A percentile compares a stretch with the other conserved stretches of the same genome.
These are phyloP conservation scores for Lophiotrema nucula DNA, from an alignment of 495 filamentous ascomycete species.

Conservation along the genomic window DNA sequence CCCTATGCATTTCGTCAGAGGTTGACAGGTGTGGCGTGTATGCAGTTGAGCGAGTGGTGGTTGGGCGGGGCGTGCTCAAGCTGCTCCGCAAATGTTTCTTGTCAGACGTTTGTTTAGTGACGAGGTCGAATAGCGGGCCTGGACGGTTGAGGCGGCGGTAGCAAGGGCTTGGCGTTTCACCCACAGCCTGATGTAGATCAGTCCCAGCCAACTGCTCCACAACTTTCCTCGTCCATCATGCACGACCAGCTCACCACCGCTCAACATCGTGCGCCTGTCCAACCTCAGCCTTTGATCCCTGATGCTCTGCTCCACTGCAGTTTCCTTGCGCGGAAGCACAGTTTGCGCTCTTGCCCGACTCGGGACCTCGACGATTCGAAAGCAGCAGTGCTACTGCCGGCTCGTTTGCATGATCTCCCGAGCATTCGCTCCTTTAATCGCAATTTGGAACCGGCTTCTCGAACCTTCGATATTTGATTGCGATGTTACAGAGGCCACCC, in stretches of 20 bases:
- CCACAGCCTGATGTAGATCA: constrained; percentile 6
- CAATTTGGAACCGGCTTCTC: constrained; percentile 6
- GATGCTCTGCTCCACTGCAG: background rate
- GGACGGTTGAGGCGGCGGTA: background rate
- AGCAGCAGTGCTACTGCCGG: background rate
- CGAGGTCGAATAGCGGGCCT: constrained; percentile 16
- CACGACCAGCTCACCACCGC: constrained; percentile 14
- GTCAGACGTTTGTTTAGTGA: constrained; percentile 5
- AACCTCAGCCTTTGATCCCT: background rate
- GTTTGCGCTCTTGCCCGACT: background rate
- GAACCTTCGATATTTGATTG: constrained; percentile 9
- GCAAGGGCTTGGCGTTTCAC: constrained; percentile 23
- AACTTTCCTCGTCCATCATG: constrained; percentile 2
- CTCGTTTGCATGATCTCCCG: background rate
- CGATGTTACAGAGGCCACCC: constrained; percentile 5
- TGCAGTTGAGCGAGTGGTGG: constrained; percentile 7
- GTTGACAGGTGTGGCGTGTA: background rate
- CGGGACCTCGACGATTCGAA: background rate
- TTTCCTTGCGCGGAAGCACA: constrained; percentile 5
- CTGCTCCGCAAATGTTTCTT: background rate
- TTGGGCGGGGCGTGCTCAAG: background rate
- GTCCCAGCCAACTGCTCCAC: constrained; percentile 11
- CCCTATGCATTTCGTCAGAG: no score
- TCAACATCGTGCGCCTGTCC: background rate
- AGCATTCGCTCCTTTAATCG: background rate